These are phyloP conservation scores for Phenoliferia sp. DNA, from an alignment of 1,284 basidiomycete genomes.

Conservation along the genomic window DNA sequence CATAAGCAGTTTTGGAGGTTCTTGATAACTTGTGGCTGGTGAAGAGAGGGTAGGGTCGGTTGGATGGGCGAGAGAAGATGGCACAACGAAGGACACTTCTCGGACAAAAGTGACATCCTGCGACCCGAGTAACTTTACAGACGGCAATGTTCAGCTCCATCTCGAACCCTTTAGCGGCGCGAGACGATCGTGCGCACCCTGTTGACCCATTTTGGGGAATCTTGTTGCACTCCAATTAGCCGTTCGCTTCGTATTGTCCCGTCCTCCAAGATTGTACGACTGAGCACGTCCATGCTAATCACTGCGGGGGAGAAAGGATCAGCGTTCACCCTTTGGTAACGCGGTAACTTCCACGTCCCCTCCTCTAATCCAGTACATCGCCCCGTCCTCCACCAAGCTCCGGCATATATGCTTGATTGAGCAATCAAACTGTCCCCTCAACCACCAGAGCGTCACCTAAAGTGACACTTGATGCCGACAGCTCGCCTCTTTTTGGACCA, in stretches of 20 bases:
- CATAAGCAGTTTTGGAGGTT: constrained; percentile 34
- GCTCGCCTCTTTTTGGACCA: constrained; percentile 40
- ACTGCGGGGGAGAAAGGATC: neutral
- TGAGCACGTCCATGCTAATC: constrained; percentile 24
- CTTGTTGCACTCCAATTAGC: constrained; percentile 28
- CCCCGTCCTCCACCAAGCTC: too few species aligned
- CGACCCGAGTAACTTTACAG: constrained; percentile 23
- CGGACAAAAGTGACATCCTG: constrained; percentile 30
- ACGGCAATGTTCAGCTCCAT: neutral
- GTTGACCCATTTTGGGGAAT: constrained; percentile 28
- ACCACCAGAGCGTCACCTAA: too few species aligned
- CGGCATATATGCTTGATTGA: too few species aligned
- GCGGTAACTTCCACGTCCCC: too few species aligned
- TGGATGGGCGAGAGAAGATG: constrained; percentile 17
- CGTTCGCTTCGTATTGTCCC: constrained; percentile 32
- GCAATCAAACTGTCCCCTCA: too few species aligned
- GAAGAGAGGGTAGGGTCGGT: neutral
- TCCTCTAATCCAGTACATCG: too few species aligned
- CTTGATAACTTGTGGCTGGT: constrained; percentile 6
- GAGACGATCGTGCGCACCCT: constrained; percentile 10
- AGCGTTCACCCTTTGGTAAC: too few species aligned
- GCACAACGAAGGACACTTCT: constrained; percentile 33
- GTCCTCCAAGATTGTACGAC: constrained; percentile 21
- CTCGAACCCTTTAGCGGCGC: neutral
- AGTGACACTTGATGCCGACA: too few species aligned